A percentile compares a stretch with the other conserved stretches of the same genome.
phyloP scores from a whole-genome alignment of 176 grass and related monocot species.

The Otatea glauca region DNA sequence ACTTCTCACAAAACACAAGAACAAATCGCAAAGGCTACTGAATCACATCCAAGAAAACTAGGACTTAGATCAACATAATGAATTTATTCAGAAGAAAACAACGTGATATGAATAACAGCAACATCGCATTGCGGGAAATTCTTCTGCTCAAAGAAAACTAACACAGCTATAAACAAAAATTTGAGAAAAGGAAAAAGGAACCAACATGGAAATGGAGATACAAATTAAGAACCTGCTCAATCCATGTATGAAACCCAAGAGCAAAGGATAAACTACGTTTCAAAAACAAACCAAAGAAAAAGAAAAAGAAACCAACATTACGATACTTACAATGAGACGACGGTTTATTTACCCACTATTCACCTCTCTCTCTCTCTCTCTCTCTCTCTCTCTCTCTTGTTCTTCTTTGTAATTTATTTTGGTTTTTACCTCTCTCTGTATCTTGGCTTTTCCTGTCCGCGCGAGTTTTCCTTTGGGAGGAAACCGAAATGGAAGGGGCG shows the following conservation, averaged over 20 bases:
- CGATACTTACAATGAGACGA: conserved; percentile 15
- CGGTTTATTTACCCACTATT: conserved; percentile 30
- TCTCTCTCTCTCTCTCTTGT: conserved; percentile 17
- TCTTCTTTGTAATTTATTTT: conserved; percentile 30
- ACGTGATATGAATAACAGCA: background rate
- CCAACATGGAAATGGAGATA: background rate
- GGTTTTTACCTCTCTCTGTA: background rate
- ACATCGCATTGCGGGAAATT: background rate
- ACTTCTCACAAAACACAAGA: background rate
- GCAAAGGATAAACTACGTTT: background rate
- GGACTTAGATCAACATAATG: background rate
- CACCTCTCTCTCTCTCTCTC: background rate
- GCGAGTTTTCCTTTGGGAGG: conserved; percentile 17
- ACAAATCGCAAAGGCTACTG: background rate
- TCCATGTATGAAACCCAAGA: background rate
- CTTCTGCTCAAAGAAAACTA: background rate
- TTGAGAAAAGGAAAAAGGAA: background rate
- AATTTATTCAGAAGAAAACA: background rate
- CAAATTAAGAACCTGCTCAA: background rate
- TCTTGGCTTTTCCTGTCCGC: background rate
- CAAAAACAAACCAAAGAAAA: background rate
- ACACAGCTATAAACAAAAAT: background rate
- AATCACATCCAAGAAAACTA: background rate
- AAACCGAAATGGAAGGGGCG: conserved; percentile 34
- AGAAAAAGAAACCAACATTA: background rate